Evolutionary conservation across 257 asterid genomes (phyloP).

Genomic region (Marsdenia floribunda): DNA sequence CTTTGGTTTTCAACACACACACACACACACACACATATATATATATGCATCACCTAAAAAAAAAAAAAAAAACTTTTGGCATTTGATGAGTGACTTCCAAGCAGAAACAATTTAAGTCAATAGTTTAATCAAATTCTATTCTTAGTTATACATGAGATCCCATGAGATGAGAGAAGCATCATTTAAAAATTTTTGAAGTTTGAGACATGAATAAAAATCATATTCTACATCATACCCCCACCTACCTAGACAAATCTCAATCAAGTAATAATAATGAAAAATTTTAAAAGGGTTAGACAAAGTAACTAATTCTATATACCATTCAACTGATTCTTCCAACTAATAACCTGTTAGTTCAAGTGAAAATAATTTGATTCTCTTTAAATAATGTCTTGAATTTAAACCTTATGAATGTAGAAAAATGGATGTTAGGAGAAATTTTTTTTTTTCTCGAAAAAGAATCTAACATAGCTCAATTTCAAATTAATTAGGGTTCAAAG

Average conservation of each 20-base stretch:
- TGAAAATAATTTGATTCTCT: too few species aligned
- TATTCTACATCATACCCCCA: background rate
- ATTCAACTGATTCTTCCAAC: too few species aligned
- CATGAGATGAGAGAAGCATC: background rate
- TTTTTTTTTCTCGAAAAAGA: too few species aligned
- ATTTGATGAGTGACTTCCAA: background rate
- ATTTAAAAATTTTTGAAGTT: background rate
- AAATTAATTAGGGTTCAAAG: too few species aligned
- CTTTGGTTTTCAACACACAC: too few species aligned
- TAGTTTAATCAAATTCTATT: background rate
- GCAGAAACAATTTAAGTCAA: background rate
- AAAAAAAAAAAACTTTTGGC: background rate
- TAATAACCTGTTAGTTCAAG: too few species aligned
- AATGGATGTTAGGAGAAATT: too few species aligned
- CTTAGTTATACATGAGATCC: background rate
- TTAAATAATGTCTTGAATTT: too few species aligned
- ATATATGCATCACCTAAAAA: too few species aligned
- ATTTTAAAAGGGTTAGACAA: background rate
- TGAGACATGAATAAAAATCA: background rate
- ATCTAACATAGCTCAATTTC: too few species aligned
- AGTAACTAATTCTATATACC: background rate
- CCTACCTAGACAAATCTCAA: background rate
- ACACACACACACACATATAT: too few species aligned
- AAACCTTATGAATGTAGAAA: too few species aligned
- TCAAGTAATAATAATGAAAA: background rate